Evolutionary conservation across 179 eudicot species (phyloP).

Genomic region (Heliamphora pulchella): DNA sequence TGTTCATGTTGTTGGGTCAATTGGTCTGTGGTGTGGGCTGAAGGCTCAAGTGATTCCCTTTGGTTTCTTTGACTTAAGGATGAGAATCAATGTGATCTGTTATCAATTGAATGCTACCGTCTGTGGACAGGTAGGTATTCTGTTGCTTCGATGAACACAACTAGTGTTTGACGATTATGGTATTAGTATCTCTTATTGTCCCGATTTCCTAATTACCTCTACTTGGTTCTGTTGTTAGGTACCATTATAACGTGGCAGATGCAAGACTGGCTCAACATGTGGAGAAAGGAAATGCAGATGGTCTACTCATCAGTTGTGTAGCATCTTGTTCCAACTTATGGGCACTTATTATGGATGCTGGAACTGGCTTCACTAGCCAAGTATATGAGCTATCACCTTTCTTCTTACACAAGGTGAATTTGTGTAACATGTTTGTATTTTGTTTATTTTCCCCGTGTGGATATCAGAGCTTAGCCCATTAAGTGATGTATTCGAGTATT

Average conservation of each 20-base stretch:
- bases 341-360: conserved; percentile 90
- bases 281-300: conserved; percentile 73
- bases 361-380: conserved; percentile 63
- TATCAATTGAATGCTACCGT: background rate
- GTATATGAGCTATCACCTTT: conserved; percentile 66
- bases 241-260: conserved; percentile 81
- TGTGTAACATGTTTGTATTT: background rate
- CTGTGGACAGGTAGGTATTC: background rate
- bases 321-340: conserved; percentile 71
- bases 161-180: background rate
- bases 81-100: background rate
- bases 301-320: conserved; percentile 65
- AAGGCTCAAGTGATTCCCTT: background rate
- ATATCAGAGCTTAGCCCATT: background rate
- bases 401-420: conserved; percentile 62
- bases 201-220: background rate
- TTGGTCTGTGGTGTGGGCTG: background rate
- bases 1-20: background rate
- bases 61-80: conserved; percentile 7
- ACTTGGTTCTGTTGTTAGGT: conserved; percentile 29
- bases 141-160: background rate
- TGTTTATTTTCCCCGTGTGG: conserved; percentile 2
- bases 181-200: background rate
- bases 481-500: background rate
- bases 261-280: conserved; percentile 71